Evolutionary conservation across 2,329 filamentous ascomycete species (phyloP).

Genomic region (Xylariaceae sp.): DNA sequence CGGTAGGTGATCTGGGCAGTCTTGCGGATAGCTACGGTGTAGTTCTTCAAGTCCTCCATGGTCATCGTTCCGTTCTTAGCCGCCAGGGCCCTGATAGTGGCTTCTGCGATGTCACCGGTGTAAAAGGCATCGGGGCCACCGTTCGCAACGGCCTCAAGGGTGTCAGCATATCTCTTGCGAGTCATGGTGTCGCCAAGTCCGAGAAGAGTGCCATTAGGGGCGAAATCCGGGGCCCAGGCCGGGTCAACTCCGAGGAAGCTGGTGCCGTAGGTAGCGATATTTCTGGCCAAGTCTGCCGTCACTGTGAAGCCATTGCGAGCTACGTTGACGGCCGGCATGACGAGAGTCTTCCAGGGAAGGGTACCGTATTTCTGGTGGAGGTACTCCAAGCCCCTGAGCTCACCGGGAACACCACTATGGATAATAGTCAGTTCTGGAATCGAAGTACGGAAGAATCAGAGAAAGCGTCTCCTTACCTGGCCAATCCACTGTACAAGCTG

Average conservation of each 20-base stretch:
- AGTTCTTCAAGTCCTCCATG: slow-evolving; percentile 69
- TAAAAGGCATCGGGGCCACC: slow-evolving; percentile 38
- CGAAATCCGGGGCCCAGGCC: slow-evolving; percentile 79
- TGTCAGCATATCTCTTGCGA: slow-evolving; percentile 50
- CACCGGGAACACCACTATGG: slow-evolving; percentile 59
- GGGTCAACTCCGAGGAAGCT: slow-evolving; percentile 66
- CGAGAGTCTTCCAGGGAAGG: slow-evolving; percentile 60
- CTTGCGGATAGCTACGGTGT: slow-evolving; percentile 59
- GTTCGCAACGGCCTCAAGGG: slow-evolving; percentile 46
- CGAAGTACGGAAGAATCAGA: background rate
- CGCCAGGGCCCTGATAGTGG: slow-evolving; percentile 55
- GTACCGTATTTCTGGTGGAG: slow-evolving; percentile 63
- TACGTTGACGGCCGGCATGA: slow-evolving; percentile 65
- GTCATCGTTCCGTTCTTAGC: slow-evolving; percentile 73
- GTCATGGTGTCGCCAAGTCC: slow-evolving; percentile 37
- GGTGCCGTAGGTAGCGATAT: slow-evolving; percentile 51
- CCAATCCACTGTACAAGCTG: slow-evolving; percentile 65
- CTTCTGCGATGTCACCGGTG: slow-evolving; percentile 37
- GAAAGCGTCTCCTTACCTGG: slow-evolving; percentile 51
- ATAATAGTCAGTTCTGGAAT: slow-evolving; percentile 4
- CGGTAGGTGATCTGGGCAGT: slow-evolving; percentile 59
- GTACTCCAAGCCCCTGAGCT: slow-evolving; percentile 67
- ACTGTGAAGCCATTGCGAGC: slow-evolving; percentile 70
- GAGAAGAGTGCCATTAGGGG: slow-evolving; percentile 38
- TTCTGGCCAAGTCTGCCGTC: slow-evolving; percentile 59